Conservation (phyloP, 192 early-diverging fungal species). For the Phlyctochytrium bullatum region DNA sequence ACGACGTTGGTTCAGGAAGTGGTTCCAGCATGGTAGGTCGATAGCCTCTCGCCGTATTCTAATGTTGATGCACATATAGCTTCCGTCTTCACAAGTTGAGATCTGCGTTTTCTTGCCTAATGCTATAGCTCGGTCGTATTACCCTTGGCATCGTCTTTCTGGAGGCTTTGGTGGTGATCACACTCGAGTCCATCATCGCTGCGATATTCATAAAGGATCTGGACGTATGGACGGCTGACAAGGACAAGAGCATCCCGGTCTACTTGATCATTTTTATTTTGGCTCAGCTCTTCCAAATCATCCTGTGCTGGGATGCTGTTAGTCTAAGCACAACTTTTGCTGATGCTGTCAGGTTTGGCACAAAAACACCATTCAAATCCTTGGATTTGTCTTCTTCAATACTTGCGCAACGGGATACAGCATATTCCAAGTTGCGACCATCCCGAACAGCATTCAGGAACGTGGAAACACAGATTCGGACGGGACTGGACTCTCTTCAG, state of each 20-base stretch:
- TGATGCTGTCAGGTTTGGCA: conserved; percentile 62
- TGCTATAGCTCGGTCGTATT: conserved; percentile 6
- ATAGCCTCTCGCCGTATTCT: too few species aligned
- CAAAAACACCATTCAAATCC: conserved; percentile 91
- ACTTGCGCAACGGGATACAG: conserved; percentile 63
- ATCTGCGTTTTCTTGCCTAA: too few species aligned
- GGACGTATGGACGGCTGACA: conserved; percentile 8
- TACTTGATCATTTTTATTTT: conserved; percentile 88
- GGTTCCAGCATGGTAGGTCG: too few species aligned
- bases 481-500: background rate
- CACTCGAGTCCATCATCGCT: conserved; percentile 52
- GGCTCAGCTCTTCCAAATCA: conserved; percentile 80
- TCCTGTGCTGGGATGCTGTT: conserved; percentile 83
- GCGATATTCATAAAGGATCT: conserved; percentile 42
- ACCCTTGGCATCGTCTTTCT: conserved; percentile 40
- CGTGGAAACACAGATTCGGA: background rate
- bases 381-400: conserved; percentile 70
- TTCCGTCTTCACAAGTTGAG: too few species aligned
- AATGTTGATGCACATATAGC: too few species aligned
- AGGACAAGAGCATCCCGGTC: conserved; percentile 65
- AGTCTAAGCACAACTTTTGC: conserved; percentile 18
- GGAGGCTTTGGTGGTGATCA: conserved; percentile 55
- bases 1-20: too few species aligned
- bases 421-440: conserved; percentile 61
- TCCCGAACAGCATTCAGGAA: conserved; percentile 28